Percentiles rank a stretch among this genome's conserved stretches.
These are phyloP conservation scores for Chenopodium berlandieri DNA, from an alignment of 148 eudicot species.

Conservation along the genomic window DNA sequence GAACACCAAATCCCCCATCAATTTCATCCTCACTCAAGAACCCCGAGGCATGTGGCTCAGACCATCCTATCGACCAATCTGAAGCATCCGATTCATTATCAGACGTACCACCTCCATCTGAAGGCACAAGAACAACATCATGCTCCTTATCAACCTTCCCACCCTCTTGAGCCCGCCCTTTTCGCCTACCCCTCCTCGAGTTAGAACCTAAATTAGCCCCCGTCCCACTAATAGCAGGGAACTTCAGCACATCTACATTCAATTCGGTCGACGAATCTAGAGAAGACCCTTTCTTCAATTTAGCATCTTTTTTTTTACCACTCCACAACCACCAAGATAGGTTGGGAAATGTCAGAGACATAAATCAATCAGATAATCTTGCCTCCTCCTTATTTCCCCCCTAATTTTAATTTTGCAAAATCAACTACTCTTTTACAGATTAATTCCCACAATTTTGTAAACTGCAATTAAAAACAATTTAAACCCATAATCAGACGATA, in stretches of 20 bases:
- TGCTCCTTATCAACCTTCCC: constrained; percentile 64
- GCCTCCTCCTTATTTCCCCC: neutral
- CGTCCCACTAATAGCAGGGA: constrained; percentile 33
- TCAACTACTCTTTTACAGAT: neutral
- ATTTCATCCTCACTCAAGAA: constrained; percentile 84
- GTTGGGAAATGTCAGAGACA: constrained; percentile 33
- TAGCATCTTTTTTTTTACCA: constrained; percentile 44
- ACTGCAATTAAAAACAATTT: constrained; percentile 20
- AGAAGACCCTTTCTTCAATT: constrained; percentile 45
- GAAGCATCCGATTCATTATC: constrained; percentile 86
- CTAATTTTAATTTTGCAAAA: neutral
- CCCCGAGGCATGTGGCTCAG: constrained; percentile 79
- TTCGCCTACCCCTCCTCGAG: constrained; percentile 47
- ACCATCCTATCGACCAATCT: constrained; percentile 97
- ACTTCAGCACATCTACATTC: constrained; percentile 48
- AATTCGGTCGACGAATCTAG: constrained; percentile 45
- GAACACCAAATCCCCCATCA: constrained; percentile 80
- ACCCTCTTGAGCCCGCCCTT: constrained; percentile 54
- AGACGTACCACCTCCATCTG: constrained; percentile 67
- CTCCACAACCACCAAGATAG: constrained; percentile 38
- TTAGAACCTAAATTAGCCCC: constrained; percentile 34
- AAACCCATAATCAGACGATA: neutral
- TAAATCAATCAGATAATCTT: constrained; percentile 19
- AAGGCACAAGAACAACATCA: constrained; percentile 77
- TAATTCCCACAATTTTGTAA: neutral